Evolutionary conservation across 192 early-diverging fungal genomes (phyloP).

Genomic region (Umbelopsis ramanniana): DNA sequence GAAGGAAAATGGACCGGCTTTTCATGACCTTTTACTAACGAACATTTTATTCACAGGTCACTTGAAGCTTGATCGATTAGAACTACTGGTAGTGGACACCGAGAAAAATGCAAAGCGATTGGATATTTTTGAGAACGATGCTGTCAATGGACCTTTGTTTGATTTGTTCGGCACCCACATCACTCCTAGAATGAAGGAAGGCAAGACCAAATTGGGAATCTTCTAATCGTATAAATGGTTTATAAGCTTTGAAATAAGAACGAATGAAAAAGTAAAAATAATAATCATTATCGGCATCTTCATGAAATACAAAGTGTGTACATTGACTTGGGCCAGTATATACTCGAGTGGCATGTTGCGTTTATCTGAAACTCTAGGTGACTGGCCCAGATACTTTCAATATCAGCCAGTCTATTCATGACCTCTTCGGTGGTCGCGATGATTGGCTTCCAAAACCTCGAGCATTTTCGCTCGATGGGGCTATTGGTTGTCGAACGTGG

Average conservation of each 20-base stretch:
- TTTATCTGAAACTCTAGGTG: no score
- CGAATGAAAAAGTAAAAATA: neutral
- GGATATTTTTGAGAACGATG: slow-evolving; percentile 64
- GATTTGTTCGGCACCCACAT: slow-evolving; percentile 45
- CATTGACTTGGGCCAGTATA: neutral
- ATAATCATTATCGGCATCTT: neutral
- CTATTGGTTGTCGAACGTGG: neutral
- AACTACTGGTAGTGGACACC: slow-evolving; percentile 63
- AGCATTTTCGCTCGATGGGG: slow-evolving; percentile 58
- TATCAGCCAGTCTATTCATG: neutral
- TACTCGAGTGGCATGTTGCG: neutral
- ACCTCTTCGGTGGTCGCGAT: slow-evolving; percentile 65
- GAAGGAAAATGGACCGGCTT: neutral
- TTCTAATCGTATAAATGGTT: slow-evolving; percentile 25
- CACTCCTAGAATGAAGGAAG: slow-evolving; percentile 30
- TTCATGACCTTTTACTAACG: neutral
- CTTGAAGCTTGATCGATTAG: slow-evolving; percentile 61
- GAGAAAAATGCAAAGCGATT: slow-evolving; percentile 60
- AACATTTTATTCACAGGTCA: slow-evolving; percentile 44
- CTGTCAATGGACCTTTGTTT: slow-evolving; percentile 61
- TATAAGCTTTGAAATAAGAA: neutral
- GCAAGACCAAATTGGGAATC: slow-evolving; percentile 37
- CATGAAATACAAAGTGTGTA: neutral
- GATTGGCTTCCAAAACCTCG: slow-evolving; percentile 74
- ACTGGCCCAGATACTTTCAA: neutral